These are phyloP conservation scores for Penstemon newberryi DNA, from an alignment of 257 asterid genomes.

Conservation along the genomic window DNA sequence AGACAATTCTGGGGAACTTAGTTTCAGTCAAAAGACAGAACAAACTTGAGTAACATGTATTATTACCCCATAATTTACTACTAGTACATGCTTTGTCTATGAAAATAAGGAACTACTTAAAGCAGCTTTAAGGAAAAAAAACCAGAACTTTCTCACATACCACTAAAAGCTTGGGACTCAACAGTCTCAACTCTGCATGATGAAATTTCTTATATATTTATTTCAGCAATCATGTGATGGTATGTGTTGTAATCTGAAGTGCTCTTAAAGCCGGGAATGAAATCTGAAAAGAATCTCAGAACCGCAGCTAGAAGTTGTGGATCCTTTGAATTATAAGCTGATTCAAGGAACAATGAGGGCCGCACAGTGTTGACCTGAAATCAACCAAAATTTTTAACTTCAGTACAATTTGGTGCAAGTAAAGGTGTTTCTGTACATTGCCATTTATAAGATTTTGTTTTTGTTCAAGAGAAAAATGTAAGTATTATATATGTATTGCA, in stretches of 20 bases:
- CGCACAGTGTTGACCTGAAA: constrained; percentile 78
- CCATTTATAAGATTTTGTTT: no score
- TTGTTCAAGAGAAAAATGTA: no score
- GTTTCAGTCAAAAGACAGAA: no score
- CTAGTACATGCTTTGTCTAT: constrained; percentile 9
- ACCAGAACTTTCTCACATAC: constrained; percentile 15
- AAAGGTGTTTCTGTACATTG: no score
- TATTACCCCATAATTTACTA: background rate
- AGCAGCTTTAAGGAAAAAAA: constrained; percentile 7
- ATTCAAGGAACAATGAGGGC: constrained; percentile 87
- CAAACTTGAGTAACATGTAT: no score
- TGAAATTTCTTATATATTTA: constrained; percentile 37
- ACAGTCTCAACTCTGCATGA: background rate
- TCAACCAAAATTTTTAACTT: constrained; percentile 1
- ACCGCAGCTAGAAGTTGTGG: constrained; percentile 84
- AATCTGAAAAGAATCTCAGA: constrained; percentile 81
- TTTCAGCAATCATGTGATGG: constrained; percentile 50
- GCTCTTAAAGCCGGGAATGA: constrained; percentile 80
- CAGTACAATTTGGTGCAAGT: background rate
- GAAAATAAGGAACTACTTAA: constrained; percentile 23
- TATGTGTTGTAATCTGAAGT: constrained; percentile 60
- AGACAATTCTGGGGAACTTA: no score
- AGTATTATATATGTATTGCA: no score
- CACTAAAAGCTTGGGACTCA: constrained; percentile 9
- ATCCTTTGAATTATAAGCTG: constrained; percentile 77